Evolutionary conservation across 768 basidiomycete genomes (phyloP), one percentile per base, ranked within the genome.

Genomic region (Russula sp.): DNA sequence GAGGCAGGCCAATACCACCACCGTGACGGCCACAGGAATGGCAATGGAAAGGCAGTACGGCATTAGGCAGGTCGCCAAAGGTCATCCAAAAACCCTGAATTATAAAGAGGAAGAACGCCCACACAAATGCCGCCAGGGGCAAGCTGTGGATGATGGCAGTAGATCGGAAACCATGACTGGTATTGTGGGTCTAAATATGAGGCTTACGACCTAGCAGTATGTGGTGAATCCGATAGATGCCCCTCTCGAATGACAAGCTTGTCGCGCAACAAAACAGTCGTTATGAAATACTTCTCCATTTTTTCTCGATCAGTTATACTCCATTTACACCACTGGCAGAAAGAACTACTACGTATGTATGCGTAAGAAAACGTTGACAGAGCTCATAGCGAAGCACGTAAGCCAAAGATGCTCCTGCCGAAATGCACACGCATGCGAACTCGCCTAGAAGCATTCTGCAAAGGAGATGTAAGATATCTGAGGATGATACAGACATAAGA

Each of bases 381-480:
- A 58, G 43, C 56, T 35, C 49, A 20, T 52, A 62, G 42, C 25
- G 38, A 47, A 52, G 51, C 38, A 59, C 39, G 29, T 58, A 63
- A 57, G 22, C 56, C 57, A 63, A 63, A 54, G 20, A 63, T 63
- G 56, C 56, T 62, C 50, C 61, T 38, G 36, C 59, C 25, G 50
- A 35, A 42, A 38, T 45, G 59, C 49, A 4, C 32, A 45, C 38
- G 35, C 50, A 42, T 29, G 14, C 38, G 32, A 9, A 36, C 14
- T n/a, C 36, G 59, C 38, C 29, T 56, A 66, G 63, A 66, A 60
- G 50, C 64, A 65, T 41, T 64, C 65, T 65, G 42, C 29, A 46
- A 9, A 22, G n/a, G 38, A 20, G 8, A 53, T 5, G 18, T 65
- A 22, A 65, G 61, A 32, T n/a, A 50, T 14, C 25, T 25, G 20